Percentiles rank a stretch among this genome's conserved stretches.
Evolutionary conservation across 108 stramenopile genomes (phyloP).

Genomic region (Seminavis robusta): DNA sequence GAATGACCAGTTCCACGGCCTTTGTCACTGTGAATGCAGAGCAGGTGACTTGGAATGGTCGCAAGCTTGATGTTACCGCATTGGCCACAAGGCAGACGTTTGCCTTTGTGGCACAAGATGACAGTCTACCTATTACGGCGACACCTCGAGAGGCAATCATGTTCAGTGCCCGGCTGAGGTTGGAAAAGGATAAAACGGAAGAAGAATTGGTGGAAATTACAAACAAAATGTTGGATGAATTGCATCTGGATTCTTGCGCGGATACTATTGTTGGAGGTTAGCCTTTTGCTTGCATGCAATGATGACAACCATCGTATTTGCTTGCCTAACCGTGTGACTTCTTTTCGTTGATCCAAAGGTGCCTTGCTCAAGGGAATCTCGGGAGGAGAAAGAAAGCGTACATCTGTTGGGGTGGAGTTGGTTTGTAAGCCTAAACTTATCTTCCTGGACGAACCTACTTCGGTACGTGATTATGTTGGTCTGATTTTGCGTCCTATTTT

Average conservation of each 20-base stretch:
- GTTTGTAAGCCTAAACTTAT: constrained; percentile 42
- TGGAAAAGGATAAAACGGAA: constrained; percentile 49
- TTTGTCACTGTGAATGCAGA: constrained; percentile 7
- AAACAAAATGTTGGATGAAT: constrained; percentile 64
- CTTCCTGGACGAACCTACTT: constrained; percentile 77
- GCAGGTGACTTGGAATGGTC: constrained; percentile 34
- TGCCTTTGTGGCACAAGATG: constrained; percentile 88
- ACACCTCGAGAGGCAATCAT: constrained; percentile 86
- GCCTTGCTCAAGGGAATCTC: constrained; percentile 54
- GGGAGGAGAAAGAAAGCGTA: constrained; percentile 56
- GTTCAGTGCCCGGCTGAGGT: constrained; percentile 78
- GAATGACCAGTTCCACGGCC: constrained; percentile 15
- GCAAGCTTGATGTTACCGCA: constrained; percentile 33
- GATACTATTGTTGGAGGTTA: constrained; percentile 65
- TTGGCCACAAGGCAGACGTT: constrained; percentile 27
- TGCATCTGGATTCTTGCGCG: constrained; percentile 62
- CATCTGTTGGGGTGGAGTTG: constrained; percentile 53
- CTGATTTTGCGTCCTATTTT: constrained; percentile 2
- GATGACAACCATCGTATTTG: too few relatives aligned
- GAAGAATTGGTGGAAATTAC: constrained; percentile 58
- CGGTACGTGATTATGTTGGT: too few relatives aligned
- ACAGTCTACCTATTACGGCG: constrained; percentile 63
- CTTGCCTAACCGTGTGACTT: too few relatives aligned
- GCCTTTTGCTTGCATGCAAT: too few relatives aligned
- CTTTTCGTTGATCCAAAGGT: too few relatives aligned